Conservation (phyloP, 441 rosid genomes). For the Populus tomentosa region DNA sequence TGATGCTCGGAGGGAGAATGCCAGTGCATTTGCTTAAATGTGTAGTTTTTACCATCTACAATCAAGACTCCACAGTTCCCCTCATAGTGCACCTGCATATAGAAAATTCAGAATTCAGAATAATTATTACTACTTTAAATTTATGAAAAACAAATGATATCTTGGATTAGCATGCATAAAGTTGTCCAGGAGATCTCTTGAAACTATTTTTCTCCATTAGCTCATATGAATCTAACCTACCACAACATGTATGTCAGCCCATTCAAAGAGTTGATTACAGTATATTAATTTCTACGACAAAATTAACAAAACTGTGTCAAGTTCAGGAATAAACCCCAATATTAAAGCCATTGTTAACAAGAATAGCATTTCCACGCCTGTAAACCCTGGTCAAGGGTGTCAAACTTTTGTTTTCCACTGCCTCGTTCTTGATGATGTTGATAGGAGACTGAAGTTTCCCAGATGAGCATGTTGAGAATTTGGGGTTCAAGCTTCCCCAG, state of each 20-base stretch:
- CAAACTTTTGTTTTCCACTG: constrained; percentile 20
- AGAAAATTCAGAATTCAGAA: background rate
- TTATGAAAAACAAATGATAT: background rate
- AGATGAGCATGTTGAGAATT: constrained; percentile 35
- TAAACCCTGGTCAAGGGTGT: constrained; percentile 41
- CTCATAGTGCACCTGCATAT: constrained; percentile 35
- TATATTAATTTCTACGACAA: background rate
- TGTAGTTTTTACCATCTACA: constrained; percentile 44
- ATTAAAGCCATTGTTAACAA: constrained; percentile 36
- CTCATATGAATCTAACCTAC: background rate
- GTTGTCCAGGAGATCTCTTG: background rate
- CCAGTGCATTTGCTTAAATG: constrained; percentile 65
- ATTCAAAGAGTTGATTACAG: background rate
- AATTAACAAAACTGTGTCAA: background rate
- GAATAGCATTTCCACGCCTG: constrained; percentile 43
- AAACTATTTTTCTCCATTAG: background rate
- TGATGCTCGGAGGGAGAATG: constrained; percentile 82
- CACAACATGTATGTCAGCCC: background rate
- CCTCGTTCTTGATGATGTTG: constrained; percentile 32
- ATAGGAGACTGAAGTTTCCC: constrained; percentile 78
- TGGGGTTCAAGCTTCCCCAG: constrained; percentile 55
- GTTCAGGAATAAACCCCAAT: constrained; percentile 36
- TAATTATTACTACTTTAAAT: too few relatives aligned
- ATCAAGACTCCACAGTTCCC: constrained; percentile 34
- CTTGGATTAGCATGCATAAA: background rate